Base-by-base conservation (phyloP, 139 green algal genomes). In the Trebouxia sp. region DNA sequence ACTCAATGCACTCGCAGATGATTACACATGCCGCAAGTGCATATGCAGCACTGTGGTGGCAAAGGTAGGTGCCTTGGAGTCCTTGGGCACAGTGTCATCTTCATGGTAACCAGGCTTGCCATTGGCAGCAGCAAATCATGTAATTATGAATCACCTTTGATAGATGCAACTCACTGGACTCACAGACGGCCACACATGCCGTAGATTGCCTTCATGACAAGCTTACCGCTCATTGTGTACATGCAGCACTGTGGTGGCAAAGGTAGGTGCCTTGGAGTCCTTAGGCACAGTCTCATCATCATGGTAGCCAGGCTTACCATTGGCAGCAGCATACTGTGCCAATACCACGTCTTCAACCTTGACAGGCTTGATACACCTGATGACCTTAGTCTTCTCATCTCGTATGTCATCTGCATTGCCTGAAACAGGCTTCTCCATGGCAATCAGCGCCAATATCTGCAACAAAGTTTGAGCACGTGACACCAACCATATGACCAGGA, bases 351-450 rank as follows among this genome's bases (percentile, higher is more conserved):
- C 83, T 20, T 94, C 85, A 26, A 76, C 30, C 7, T 58, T 77
- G 7, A 95, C 80, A 0, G 91, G 87, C 22, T 81, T 28, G 11
- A 98, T 92, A 83, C 86, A 94, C 32, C 94, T 86, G 80, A 99
- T 88, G 55, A 98, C 80, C 66, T 88, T 88, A 37, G 87, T 78
- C 78, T 89, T 85, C 67, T 85, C 82, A 47, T 85, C 82, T 24
- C 96, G 91, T 53, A 99, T 95, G 89, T 99, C 96, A 62, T 99
- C 95, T 1, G 95, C 90, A 75, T 93, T 88, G 37, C 94, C 69
- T 35, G 84, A 92, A 30, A 96, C 89, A 1, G 96, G 96, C 42
- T 93, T 90, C 91, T 99, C 96, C 96, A 99, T 99, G 30, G 94
- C 91, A 62, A 97, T 76, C 39, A 98, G 88, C 3, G 93, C 89